A percentile compares a stretch with the other conserved stretches of the same genome.
These are phyloP conservation scores for Cladosporium sphaerospermum DNA, from an alignment of 2,329 filamentous ascomycete species.

Conservation along the genomic window DNA sequence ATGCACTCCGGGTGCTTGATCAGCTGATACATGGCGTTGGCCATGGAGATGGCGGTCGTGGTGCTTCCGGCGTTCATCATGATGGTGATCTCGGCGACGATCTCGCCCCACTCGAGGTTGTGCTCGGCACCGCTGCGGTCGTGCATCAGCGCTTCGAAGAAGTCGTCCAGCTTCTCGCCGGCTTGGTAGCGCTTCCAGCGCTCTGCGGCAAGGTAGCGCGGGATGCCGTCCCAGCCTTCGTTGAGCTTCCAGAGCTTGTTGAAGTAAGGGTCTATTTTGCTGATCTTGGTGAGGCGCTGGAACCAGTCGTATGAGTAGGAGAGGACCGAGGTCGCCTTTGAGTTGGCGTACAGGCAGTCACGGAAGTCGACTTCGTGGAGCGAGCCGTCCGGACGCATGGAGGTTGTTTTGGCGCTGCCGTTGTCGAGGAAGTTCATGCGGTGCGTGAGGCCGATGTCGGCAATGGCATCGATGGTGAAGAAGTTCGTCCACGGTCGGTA, in stretches of 20 bases:
- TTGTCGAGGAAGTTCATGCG: constrained; percentile 32
- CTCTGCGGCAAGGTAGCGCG: constrained; percentile 40
- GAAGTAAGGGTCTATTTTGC: constrained; percentile 41
- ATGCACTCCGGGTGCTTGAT: constrained; percentile 42
- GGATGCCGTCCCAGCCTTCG: constrained; percentile 41
- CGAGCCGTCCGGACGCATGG: constrained; percentile 32
- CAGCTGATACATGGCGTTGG: constrained; percentile 49
- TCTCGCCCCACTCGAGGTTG: constrained; percentile 52
- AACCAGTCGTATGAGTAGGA: constrained; percentile 50
- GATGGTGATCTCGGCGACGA: constrained; percentile 44
- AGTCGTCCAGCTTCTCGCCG: constrained; percentile 54
- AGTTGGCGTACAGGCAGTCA: constrained; percentile 47
- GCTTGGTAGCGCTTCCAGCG: constrained; percentile 41
- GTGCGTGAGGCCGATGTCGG: constrained; percentile 35
- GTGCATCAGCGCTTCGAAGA: constrained; percentile 53
- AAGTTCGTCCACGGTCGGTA: constrained; percentile 34
- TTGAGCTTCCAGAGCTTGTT: constrained; percentile 35
- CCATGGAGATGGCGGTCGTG: constrained; percentile 49
- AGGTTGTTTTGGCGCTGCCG: constrained; percentile 28
- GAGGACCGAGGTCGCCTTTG: constrained; percentile 45
- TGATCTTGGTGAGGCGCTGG: constrained; percentile 41
- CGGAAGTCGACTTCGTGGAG: constrained; percentile 43
- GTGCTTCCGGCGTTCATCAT: constrained; percentile 43
- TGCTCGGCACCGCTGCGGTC: constrained; percentile 41
- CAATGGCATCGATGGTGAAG: constrained; percentile 35